These are phyloP conservation scores for Drosera capensis DNA, from an alignment of 148 eudicot species.

Conservation along the genomic window DNA sequence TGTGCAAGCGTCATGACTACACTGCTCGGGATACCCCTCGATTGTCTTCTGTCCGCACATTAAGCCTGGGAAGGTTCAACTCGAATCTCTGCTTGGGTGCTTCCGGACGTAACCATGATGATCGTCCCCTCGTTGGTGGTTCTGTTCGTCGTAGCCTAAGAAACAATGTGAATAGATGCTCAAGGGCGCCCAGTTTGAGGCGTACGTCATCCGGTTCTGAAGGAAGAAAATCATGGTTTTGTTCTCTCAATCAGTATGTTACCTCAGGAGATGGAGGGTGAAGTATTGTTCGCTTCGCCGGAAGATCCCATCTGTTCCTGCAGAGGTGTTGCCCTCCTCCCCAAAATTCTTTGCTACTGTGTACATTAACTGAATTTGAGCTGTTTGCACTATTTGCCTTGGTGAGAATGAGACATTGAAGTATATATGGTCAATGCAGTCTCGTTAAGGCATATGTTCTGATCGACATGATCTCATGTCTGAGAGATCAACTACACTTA, in stretches of 20 bases:
- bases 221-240: not conserved
- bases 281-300: not conserved
- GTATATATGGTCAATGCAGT: too few relatives aligned
- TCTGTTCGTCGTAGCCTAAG: not conserved
- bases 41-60: not conserved
- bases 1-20: not conserved
- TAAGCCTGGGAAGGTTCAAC: not conserved
- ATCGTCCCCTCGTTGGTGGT: not conserved
- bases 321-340: not conserved
- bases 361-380: too few relatives aligned
- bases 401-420: too few relatives aligned
- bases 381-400: too few relatives aligned
- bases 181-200: not conserved
- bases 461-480: too few relatives aligned
- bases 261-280: not conserved
- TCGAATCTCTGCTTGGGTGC: not conserved
- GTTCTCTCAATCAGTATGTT: not conserved
- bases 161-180: not conserved
- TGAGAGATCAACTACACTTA: too few relatives aligned
- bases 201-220: not conserved
- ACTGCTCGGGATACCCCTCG: not conserved
- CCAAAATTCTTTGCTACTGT: too few relatives aligned
- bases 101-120: too few relatives aligned
- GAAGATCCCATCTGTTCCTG: not conserved
- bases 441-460: too few relatives aligned